Conservation (phyloP, 2,329 filamentous ascomycete genomes). For the Blastomyces emzantsi region DNA sequence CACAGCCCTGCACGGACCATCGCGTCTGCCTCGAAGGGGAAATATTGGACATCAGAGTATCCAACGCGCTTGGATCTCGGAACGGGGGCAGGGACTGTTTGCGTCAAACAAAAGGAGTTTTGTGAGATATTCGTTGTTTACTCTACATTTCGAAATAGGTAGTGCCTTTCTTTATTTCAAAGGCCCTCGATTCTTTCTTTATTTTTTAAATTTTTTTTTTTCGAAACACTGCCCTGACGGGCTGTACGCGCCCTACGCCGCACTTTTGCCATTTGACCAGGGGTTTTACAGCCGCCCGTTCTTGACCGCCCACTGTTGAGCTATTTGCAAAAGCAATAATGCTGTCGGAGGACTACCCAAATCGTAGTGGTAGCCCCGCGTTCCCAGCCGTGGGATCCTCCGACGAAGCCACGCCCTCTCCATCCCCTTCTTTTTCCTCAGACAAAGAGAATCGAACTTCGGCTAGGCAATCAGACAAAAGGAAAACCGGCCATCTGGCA, state of each 20-base stretch:
- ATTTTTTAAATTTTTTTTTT: background rate
- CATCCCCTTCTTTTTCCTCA: constrained; percentile 28
- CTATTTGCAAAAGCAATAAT: background rate
- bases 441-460: constrained; percentile 37
- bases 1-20: background rate
- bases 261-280: background rate
- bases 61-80: background rate
- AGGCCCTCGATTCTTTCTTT: too few species aligned
- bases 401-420: constrained; percentile 21
- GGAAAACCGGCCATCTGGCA: constrained; percentile 11
- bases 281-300: background rate
- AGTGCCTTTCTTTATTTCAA: background rate
- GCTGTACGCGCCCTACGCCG: background rate
- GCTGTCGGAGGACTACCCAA: background rate
- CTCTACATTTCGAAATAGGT: background rate
- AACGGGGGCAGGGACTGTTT: background rate
- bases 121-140: background rate
- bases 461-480: constrained; percentile 29
- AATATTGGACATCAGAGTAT: background rate
- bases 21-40: background rate
- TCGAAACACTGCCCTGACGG: background rate
- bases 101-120: background rate
- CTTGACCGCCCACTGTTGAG: background rate
- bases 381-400: constrained; percentile 11
- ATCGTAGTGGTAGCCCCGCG: background rate